phyloP scores from a whole-genome alignment of 345 rosid genomes.

The Isatis tinctoria region DNA sequence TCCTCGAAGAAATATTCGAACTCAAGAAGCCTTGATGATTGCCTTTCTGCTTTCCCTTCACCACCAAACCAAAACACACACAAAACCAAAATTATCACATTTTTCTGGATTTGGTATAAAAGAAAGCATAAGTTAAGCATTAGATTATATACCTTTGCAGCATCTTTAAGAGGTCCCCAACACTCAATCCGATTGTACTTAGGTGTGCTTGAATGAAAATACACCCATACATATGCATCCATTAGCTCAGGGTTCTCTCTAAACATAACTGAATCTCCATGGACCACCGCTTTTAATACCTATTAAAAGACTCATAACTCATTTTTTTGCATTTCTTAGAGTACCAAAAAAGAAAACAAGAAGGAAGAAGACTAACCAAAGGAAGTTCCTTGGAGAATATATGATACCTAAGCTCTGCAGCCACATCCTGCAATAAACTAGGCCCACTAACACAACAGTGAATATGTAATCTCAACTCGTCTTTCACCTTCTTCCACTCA shows the following conservation, averaged over 20 bases:
- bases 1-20: constrained; percentile 34
- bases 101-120: neutral
- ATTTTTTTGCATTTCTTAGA: neutral
- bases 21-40: constrained; percentile 42
- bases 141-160: constrained; percentile 45
- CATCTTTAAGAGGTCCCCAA: constrained; percentile 87
- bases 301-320: constrained; percentile 10
- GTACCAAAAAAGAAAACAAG: neutral
- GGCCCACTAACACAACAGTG: constrained; percentile 88
- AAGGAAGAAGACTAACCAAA: constrained; percentile 50
- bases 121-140: neutral
- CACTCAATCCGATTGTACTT: constrained; percentile 69
- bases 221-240: constrained; percentile 73
- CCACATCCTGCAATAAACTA: constrained; percentile 56
- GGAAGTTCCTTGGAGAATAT: constrained; percentile 92
- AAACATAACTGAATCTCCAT: constrained; percentile 78
- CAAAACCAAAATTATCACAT: neutral
- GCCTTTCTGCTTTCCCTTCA: constrained; percentile 49
- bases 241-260: constrained; percentile 61
- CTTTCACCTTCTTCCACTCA: constrained; percentile 81
- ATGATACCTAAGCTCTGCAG: constrained; percentile 87
- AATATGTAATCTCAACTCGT: constrained; percentile 53
- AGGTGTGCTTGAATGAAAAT: constrained; percentile 72
- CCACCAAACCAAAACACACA: neutral
- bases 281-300: constrained; percentile 74